Conservation (phyloP, 108 stramenopile genomes). For the Nitzschia palea region DNA sequence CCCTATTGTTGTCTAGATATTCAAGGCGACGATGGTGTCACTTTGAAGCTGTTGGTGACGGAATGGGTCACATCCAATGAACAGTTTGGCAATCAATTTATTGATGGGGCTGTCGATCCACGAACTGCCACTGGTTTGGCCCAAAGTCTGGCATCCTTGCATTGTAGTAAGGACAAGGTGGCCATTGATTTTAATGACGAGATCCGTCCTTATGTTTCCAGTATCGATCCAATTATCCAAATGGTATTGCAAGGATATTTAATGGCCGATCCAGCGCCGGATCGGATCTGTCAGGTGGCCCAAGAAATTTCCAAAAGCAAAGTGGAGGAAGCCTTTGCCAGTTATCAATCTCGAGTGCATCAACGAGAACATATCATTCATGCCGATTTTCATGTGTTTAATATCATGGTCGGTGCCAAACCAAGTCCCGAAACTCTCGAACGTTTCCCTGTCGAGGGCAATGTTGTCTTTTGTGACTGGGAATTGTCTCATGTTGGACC, state of each 20-base stretch:
- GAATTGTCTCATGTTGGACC: conserved; percentile 35
- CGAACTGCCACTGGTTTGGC: conserved; percentile 38
- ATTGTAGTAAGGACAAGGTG: conserved; percentile 24
- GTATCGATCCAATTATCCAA: neutral
- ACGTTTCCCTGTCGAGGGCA: conserved; percentile 13
- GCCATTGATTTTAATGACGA: conserved; percentile 41
- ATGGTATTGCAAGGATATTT: neutral
- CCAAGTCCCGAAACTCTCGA: conserved; percentile 9
- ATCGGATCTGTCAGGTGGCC: conserved; percentile 7
- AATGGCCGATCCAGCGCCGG: conserved; percentile 11
- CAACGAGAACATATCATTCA: conserved; percentile 39
- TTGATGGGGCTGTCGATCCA: conserved; percentile 47
- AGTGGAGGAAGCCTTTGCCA: conserved; percentile 4
- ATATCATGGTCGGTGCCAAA: conserved; percentile 50
- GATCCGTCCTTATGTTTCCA: neutral
- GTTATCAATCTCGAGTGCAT: neutral
- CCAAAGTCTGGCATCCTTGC: conserved; percentile 29
- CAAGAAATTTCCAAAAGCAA: conserved; percentile 18
- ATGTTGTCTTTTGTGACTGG: conserved; percentile 35
- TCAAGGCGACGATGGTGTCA: neutral
- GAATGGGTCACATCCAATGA: conserved; percentile 45
- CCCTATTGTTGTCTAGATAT: conserved; percentile 30
- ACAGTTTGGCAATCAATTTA: conserved; percentile 42
- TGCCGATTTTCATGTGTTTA: conserved; percentile 52
- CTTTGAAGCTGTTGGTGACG: conserved; percentile 48